phyloP scores from a whole-genome alignment of 2,329 filamentous ascomycete species.

The Aspergillus fijiensis region DNA sequence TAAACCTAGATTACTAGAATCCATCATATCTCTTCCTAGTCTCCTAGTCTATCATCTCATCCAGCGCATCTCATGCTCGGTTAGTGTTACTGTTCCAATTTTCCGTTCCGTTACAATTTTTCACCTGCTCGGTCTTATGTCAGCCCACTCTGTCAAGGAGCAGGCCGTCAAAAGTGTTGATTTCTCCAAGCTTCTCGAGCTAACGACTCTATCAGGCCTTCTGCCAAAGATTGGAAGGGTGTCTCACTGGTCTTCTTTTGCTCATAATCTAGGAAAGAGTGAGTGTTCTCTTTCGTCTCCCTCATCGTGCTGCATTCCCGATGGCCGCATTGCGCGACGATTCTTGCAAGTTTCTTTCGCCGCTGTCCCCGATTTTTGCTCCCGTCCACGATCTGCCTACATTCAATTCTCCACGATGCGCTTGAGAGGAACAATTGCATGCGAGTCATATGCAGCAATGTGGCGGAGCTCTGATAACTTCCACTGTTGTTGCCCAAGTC shows the following conservation, averaged over 20 bases:
- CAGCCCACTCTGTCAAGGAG: slow-evolving; percentile 28
- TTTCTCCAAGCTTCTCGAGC: slow-evolving; percentile 33
- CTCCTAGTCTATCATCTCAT: not conserved
- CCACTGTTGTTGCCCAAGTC: not conserved
- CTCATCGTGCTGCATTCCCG: slow-evolving; percentile 9
- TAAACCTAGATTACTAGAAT: not conserved
- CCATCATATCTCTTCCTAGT: not conserved
- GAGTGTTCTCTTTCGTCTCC: slow-evolving; percentile 23
- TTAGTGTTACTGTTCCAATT: slow-evolving; percentile 14
- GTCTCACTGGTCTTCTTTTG: slow-evolving; percentile 17
- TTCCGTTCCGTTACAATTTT: slow-evolving; percentile 11
- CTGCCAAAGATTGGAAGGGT: slow-evolving; percentile 25
- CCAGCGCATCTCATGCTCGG: slow-evolving; percentile 6
- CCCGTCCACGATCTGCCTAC: not conserved
- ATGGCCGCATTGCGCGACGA: slow-evolving; percentile 6
- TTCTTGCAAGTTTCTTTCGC: not conserved
- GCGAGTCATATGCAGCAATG: not conserved
- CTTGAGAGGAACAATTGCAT: not conserved
- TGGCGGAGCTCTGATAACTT: not conserved
- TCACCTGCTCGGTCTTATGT: slow-evolving; percentile 20
- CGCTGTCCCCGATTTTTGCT: not conserved
- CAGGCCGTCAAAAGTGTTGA: slow-evolving; percentile 31
- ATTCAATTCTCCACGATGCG: not conserved
- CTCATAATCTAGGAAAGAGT: slow-evolving; percentile 23
- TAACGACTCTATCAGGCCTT: slow-evolving; percentile 22